These are phyloP conservation scores for Tilletia indica DNA, from an alignment of 1,284 basidiomycete species.

Conservation along the genomic window DNA sequence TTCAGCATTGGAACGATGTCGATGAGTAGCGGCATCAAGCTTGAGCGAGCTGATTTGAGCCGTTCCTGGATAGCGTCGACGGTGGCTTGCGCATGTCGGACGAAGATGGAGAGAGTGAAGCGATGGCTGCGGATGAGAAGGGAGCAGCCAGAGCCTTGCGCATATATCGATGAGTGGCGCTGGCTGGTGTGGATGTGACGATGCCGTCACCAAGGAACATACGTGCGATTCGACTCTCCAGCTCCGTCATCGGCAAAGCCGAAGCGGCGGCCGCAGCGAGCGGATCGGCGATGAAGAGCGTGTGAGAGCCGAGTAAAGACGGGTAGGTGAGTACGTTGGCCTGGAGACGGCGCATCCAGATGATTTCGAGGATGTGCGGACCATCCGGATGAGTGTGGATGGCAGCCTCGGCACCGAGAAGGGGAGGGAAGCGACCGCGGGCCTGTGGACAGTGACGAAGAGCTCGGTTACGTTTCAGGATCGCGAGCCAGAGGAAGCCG, in stretches of 20 bases:
- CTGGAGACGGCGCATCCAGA: not conserved
- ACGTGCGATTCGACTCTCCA: not conserved
- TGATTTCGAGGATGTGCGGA: not conserved
- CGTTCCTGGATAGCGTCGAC: not conserved
- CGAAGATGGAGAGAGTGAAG: not conserved
- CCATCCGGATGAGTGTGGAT: not conserved
- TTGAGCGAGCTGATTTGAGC: not conserved
- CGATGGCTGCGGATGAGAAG: not conserved
- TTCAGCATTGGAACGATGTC: not conserved
- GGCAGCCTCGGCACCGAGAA: not conserved
- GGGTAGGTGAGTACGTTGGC: not conserved
- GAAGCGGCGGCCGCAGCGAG: not conserved
- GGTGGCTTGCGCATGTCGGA: not conserved
- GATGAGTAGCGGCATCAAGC: not conserved
- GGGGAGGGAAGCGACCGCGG: too few relatives aligned
- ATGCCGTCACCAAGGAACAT: slow-evolving; percentile 3
- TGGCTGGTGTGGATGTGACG: not conserved
- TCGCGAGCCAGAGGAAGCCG: too few relatives aligned
- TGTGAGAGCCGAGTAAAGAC: not conserved
- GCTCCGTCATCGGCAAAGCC: not conserved
- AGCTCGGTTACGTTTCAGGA: too few relatives aligned
- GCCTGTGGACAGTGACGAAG: too few relatives aligned
- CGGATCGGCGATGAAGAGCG: slow-evolving; percentile 3
- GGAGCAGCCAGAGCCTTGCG: not conserved
- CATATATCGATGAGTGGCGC: not conserved